Base-by-base conservation (phyloP, 257 asterid species). In the Solanum okadae region DNA sequence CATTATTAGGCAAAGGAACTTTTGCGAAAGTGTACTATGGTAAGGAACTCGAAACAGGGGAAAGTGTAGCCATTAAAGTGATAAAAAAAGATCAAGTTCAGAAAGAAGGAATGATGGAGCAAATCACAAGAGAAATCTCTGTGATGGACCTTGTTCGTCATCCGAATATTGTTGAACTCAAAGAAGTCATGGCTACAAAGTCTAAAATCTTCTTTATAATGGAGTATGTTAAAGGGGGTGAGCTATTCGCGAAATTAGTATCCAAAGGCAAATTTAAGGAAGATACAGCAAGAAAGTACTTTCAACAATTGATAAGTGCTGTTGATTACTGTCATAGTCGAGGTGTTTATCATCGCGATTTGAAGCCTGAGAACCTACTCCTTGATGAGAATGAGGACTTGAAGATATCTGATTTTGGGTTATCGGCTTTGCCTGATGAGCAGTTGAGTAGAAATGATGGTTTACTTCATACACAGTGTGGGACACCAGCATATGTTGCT, bases 201-300 rank as follows among this genome's bases (percentile, higher is more conserved):
- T 59, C 93, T 15, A 94, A 91, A 88, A 92, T 94, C 52, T 93
- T 89, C 92, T 73, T 93, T 83, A 92, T 92, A 46, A 92, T 94
- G 94, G 97, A 94, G 84, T 92, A 93, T 84, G 94, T 91, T 6
- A 93, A 89, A 44, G 95, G 96, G 40, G 95, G 95, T 35, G 95
- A 94, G 91, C 95, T 94, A 67, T 94, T 93, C 77, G 87, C 92
- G 46, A 93, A 87, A 85, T 81, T 81, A 81, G 92, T 93, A 83
- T 88, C 87, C 52, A 89, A n/a, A 15, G 95, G 94, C 35, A 88
- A 90, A 31, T 85, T 94, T 6, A 86, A 61, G 23, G 97, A 94
- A 92, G 90, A 56, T 15, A 83, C 90, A 20, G 93, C 96, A 33
- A 85, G 96, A 29, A 91, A 88, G 75, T 93, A 93, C 90, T 93